phyloP scores from a whole-genome alignment of 345 rosid genomes.

The Citrus inodora region DNA sequence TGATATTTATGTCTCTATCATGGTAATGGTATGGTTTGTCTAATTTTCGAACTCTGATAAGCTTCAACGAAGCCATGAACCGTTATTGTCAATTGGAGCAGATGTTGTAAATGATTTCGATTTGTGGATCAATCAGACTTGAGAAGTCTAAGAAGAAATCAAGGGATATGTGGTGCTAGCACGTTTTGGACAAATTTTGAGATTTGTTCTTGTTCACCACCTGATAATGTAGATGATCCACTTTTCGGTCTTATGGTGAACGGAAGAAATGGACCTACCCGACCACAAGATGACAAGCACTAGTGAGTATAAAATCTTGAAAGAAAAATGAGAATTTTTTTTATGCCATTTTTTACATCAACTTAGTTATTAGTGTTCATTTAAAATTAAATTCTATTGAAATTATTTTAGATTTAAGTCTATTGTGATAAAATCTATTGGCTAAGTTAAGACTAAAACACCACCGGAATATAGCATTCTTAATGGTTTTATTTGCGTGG shows the following conservation, averaged over 20 bases:
- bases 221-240: neutral
- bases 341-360: too few relatives aligned
- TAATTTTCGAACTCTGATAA: neutral
- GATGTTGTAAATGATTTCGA: neutral
- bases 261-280: neutral
- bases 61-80: neutral
- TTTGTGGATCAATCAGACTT: neutral
- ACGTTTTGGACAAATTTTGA: neutral
- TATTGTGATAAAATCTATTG: too few relatives aligned
- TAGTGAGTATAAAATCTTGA: too few relatives aligned
- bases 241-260: neutral
- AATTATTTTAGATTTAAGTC: too few relatives aligned
- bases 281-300: too few relatives aligned
- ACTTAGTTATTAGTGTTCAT: too few relatives aligned
- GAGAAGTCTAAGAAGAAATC: neutral
- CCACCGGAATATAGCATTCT: too few relatives aligned
- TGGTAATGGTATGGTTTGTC: neutral
- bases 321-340: too few relatives aligned
- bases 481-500: too few relatives aligned
- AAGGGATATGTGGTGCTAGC: conserved; percentile 16
- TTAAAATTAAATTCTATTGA: too few relatives aligned
- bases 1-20: neutral
- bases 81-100: neutral
- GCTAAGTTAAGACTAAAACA: too few relatives aligned
- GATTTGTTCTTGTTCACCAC: neutral